Conservation (phyloP, 1,284 basidiomycete species). For the Ceratobasidium theobromae region DNA sequence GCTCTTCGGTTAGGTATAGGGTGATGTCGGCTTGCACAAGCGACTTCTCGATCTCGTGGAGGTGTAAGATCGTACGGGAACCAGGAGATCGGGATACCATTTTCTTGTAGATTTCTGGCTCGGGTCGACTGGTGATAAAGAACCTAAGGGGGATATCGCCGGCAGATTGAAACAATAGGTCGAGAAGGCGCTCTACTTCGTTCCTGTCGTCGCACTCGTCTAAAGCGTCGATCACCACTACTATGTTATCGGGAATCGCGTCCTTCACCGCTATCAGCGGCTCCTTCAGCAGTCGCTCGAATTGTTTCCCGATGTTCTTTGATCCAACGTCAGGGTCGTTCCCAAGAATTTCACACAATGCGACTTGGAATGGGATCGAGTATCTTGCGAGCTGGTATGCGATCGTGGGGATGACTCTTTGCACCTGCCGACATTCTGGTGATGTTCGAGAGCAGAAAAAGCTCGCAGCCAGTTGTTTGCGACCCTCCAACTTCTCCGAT, state of each 20-base stretch:
- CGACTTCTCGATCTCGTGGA: background rate
- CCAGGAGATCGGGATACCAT: background rate
- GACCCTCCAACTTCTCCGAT: conserved; percentile 27
- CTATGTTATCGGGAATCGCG: background rate
- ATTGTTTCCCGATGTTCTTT: background rate
- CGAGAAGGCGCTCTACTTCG: background rate
- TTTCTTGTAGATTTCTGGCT: background rate
- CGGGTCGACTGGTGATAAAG: conserved; percentile 10
- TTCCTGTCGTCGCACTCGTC: background rate
- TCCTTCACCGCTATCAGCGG: background rate
- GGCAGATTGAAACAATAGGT: background rate
- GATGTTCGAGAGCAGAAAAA: background rate
- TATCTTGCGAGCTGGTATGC: background rate
- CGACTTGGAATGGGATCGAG: background rate
- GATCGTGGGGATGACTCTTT: background rate
- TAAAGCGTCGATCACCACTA: conserved; percentile 1
- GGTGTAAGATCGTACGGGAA: background rate
- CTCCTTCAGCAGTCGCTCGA: background rate
- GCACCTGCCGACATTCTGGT: background rate
- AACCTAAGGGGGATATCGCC: background rate
- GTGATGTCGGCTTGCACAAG: background rate
- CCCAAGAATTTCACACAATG: background rate
- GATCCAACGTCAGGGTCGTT: background rate
- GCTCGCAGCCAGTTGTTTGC: background rate
- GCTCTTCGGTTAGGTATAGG: background rate